Percentiles rank a stretch among this genome's conserved stretches.
Evolutionary conservation across 805 yeast species (phyloP).

Genomic region (Metschnikowia aberdeeniae): DNA sequence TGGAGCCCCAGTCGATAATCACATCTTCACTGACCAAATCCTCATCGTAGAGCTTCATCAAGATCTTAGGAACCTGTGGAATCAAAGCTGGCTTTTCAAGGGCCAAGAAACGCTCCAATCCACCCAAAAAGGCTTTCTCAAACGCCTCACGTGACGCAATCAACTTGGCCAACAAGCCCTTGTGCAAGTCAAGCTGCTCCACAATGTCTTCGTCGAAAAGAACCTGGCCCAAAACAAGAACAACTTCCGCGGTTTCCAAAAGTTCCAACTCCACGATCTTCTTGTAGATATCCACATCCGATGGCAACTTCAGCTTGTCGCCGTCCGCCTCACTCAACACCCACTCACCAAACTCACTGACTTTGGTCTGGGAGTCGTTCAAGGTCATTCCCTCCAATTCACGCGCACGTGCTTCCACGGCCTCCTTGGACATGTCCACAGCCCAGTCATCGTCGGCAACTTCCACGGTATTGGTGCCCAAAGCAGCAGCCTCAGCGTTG

Average conservation of each 20-base stretch:
- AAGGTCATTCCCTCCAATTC: constrained; percentile 68
- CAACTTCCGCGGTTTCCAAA: constrained; percentile 65
- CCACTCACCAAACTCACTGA: constrained; percentile 89
- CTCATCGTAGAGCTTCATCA: constrained; percentile 74
- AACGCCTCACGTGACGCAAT: constrained; percentile 57
- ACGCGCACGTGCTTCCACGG: constrained; percentile 85
- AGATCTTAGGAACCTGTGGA: constrained; percentile 71
- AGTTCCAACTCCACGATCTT: constrained; percentile 79
- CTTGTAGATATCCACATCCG: constrained; percentile 89
- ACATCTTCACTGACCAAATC: constrained; percentile 85
- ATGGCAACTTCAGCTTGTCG: constrained; percentile 59
- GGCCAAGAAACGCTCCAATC: constrained; percentile 90
- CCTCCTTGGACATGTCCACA: constrained; percentile 94
- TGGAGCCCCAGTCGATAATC: constrained; percentile 80
- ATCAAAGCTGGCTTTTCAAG: constrained; percentile 67
- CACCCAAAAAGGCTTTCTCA: constrained; percentile 91
- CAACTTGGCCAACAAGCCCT: constrained; percentile 77
- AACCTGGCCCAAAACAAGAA: constrained; percentile 89
- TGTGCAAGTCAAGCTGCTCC: constrained; percentile 68
- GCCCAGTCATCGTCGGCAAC: constrained; percentile 95
- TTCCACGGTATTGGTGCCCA: constrained; percentile 49
- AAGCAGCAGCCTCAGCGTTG: constrained; percentile 76
- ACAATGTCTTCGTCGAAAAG: constrained; percentile 76
- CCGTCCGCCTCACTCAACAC: constrained; percentile 49
- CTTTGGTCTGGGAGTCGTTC: constrained; percentile 46